Percentiles rank a stretch among this genome's conserved stretches.
Evolutionary conservation across 345 rosid genomes (phyloP).

Genomic region (Sisymbrium irio): DNA sequence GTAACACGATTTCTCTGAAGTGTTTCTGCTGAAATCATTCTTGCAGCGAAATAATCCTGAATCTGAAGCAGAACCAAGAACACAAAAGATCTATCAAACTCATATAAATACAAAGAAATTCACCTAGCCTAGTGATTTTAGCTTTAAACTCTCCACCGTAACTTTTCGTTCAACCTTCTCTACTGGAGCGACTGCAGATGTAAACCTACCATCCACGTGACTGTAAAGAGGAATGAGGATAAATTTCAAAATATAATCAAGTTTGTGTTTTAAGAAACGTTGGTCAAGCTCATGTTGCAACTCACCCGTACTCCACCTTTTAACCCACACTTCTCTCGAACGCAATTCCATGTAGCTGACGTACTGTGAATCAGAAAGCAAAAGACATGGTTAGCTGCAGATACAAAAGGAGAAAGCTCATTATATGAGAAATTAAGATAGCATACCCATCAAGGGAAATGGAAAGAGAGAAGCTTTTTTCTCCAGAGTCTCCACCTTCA

Average conservation of each 20-base stretch:
- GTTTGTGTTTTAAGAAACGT: background rate
- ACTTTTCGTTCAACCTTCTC: constrained; percentile 50
- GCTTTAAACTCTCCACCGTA: constrained; percentile 52
- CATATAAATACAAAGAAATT: constrained; percentile 16
- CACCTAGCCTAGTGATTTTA: constrained; percentile 14
- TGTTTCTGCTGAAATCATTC: constrained; percentile 66
- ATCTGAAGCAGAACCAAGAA: constrained; percentile 50
- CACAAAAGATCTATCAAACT: constrained; percentile 21
- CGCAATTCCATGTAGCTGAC: constrained; percentile 83
- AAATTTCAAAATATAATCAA: background rate
- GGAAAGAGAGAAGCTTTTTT: too few relatives aligned
- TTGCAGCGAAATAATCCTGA: constrained; percentile 64
- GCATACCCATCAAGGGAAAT: too few relatives aligned
- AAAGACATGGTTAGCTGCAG: too few relatives aligned
- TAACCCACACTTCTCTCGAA: constrained; percentile 80
- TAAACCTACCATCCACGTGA: constrained; percentile 37
- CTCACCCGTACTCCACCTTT: constrained; percentile 60
- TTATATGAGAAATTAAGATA: too few relatives aligned
- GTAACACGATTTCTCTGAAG: constrained; percentile 71
- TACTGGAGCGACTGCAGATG: constrained; percentile 23
- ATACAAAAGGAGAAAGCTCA: too few relatives aligned
- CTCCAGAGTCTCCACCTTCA: too few relatives aligned
- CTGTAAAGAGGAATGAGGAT: constrained; percentile 39
- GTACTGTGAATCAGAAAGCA: too few relatives aligned
- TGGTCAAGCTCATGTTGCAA: constrained; percentile 5